phyloP scores from a whole-genome alignment of 768 basidiomycete genomes.

The Amyloporia xantha region DNA sequence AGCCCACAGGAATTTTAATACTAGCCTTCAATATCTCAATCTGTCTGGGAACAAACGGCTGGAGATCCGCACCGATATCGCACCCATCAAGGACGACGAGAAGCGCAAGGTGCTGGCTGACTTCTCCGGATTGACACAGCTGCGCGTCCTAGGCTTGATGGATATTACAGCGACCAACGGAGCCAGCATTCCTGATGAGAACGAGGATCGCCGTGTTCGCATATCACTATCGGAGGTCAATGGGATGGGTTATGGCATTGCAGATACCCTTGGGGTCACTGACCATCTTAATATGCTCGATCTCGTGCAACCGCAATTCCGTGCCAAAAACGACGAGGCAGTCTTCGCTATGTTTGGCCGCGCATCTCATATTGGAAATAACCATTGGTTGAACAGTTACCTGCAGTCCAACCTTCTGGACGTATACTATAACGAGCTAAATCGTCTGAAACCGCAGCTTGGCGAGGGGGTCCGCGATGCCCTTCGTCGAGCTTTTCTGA shows the following conservation, averaged over 20 bases:
- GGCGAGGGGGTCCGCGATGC: conserved; percentile 65
- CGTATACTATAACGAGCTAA: conserved; percentile 56
- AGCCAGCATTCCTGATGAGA: conserved; percentile 73
- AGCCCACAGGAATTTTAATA: conserved; percentile 85
- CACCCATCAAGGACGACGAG: conserved; percentile 20
- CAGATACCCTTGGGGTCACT: conserved; percentile 78
- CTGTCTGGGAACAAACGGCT: conserved; percentile 95
- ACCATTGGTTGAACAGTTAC: conserved; percentile 73
- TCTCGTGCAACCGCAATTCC: conserved; percentile 83
- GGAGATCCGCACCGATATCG: conserved; percentile 78
- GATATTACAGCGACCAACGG: conserved; percentile 69
- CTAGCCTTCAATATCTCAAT: conserved; percentile 88
- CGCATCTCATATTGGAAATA: conserved; percentile 47
- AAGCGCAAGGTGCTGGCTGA: conserved; percentile 37
- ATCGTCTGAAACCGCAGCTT: conserved; percentile 31
- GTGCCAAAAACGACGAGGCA: conserved; percentile 68
- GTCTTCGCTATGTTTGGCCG: conserved; percentile 97
- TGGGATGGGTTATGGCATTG: conserved; percentile 93
- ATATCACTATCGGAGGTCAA: conserved; percentile 86
- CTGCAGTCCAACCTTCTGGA: conserved; percentile 74
- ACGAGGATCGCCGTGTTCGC: conserved; percentile 83
- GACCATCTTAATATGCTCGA: conserved; percentile 88
- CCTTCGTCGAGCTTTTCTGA: conserved; percentile 80
- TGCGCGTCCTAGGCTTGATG: conserved; percentile 94
- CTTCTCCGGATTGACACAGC: conserved; percentile 78